phyloP scores from a whole-genome alignment of 148 eudicot species.

The Arbutus unedo region DNA sequence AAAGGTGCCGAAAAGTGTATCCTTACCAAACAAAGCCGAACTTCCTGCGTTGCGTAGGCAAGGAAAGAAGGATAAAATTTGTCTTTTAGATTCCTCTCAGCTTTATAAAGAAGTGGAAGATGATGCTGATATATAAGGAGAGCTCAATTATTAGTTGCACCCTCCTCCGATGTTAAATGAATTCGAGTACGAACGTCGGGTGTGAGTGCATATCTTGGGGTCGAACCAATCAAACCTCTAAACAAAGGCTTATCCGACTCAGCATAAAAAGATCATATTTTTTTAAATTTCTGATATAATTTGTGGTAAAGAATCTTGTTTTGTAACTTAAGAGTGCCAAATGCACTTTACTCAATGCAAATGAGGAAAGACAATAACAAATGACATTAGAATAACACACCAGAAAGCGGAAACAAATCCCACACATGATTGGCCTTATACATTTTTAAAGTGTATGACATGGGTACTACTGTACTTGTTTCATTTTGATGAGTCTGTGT shows the following conservation, averaged over 20 bases:
- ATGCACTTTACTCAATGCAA: not conserved
- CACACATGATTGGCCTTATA: not conserved
- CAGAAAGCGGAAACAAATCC: not conserved
- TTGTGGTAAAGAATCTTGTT: not conserved
- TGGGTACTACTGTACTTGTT: not conserved
- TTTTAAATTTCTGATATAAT: not conserved
- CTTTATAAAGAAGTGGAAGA: not conserved
- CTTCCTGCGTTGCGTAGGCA: not conserved
- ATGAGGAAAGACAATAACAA: not conserved
- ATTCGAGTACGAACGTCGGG: not conserved
- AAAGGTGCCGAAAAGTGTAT: not conserved
- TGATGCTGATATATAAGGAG: constrained; percentile 44
- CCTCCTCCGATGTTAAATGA: not conserved
- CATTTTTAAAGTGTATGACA: not conserved
- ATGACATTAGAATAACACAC: not conserved
- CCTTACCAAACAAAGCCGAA: not conserved
- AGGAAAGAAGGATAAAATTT: not conserved
- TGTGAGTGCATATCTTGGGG: not conserved
- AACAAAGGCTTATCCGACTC: not conserved
- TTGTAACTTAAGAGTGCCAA: not conserved
- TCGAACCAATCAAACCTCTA: not conserved
- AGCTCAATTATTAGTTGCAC: not conserved
- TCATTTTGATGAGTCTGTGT: not conserved
- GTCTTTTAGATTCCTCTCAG: not conserved
- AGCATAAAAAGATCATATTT: not conserved